Evolutionary conservation across 176 grass and related monocot species (phyloP).

Genomic region (Musa troglodytarum): DNA sequence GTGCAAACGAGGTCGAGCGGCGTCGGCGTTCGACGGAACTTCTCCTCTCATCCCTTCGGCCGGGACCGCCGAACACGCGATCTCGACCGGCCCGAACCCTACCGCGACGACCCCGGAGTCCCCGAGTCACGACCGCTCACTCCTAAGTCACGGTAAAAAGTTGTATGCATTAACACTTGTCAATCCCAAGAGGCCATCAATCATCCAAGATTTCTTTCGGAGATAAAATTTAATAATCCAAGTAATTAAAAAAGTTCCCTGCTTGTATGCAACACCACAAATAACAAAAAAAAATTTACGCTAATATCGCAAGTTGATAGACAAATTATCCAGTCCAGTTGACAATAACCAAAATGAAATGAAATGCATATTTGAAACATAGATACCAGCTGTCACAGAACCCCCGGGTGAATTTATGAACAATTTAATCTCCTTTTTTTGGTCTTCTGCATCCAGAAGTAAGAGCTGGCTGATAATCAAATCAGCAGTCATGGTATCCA

Average conservation of each 20-base stretch:
- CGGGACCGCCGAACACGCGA: too few relatives aligned
- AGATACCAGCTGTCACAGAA: conserved; percentile 66
- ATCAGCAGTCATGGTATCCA: conserved; percentile 76
- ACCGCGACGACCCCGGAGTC: too few relatives aligned
- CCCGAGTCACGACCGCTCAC: too few relatives aligned
- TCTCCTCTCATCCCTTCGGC: too few relatives aligned
- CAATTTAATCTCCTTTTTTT: conserved; percentile 81
- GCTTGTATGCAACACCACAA: background rate
- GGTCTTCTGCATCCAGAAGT: conserved; percentile 77
- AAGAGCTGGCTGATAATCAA: conserved; percentile 79
- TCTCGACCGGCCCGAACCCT: too few relatives aligned
- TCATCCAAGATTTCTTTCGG: background rate
- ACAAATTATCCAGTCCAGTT: too few relatives aligned
- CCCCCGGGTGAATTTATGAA: conserved; percentile 98
- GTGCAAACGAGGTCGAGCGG: too few relatives aligned
- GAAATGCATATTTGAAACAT: conserved; percentile 11
- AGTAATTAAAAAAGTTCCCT: background rate
- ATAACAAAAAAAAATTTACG: background rate
- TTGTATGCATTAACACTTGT: too few relatives aligned
- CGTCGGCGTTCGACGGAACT: too few relatives aligned
- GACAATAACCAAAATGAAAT: background rate
- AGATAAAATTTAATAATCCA: background rate
- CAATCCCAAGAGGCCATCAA: background rate
- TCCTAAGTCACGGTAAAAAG: too few relatives aligned
- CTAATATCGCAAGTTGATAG: background rate